Conservation (phyloP, 2,329 filamentous ascomycete species). For the Ceratocystis lukuohia region DNA sequence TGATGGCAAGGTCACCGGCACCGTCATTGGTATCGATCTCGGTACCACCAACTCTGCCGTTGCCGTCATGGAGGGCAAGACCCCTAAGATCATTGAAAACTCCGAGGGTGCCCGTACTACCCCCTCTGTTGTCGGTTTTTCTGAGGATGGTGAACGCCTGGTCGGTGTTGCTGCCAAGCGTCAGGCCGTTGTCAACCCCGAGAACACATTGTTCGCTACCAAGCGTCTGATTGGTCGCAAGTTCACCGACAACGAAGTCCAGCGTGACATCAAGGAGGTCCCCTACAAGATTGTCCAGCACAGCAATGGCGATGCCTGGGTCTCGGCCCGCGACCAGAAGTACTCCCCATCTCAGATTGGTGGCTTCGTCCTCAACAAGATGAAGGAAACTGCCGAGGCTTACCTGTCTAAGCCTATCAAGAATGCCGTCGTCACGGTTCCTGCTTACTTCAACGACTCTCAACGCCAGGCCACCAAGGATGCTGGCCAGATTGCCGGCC, state of each 20-base stretch:
- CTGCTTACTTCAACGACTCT: conserved; percentile 97
- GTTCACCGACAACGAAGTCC: conserved; percentile 84
- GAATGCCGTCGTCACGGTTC: conserved; percentile 94
- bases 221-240: conserved; percentile 98
- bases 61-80: conserved; percentile 93
- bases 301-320: conserved; percentile 92
- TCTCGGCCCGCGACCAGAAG: conserved; percentile 82
- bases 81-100: conserved; percentile 94
- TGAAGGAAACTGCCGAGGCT: conserved; percentile 96
- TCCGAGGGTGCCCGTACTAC: conserved; percentile 86
- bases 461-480: conserved; percentile 99
- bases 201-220: conserved; percentile 95
- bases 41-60: conserved; percentile 98
- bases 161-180: conserved; percentile 97
- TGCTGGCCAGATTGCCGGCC: conserved; percentile 91
- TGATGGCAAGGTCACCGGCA: conserved; percentile 79
- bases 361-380: conserved; percentile 93
- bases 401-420: conserved; percentile 83
- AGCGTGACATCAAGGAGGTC: conserved; percentile 93
- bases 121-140: conserved; percentile 88
- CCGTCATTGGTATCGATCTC: conserved; percentile 96
- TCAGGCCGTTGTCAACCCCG: conserved; percentile 94
- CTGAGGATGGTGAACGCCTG: conserved; percentile 86
- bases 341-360: conserved; percentile 98
- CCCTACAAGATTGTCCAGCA: conserved; percentile 98